phyloP scores from a whole-genome alignment of 164 flowering plant species.

The Nelumbo lutea region DNA sequence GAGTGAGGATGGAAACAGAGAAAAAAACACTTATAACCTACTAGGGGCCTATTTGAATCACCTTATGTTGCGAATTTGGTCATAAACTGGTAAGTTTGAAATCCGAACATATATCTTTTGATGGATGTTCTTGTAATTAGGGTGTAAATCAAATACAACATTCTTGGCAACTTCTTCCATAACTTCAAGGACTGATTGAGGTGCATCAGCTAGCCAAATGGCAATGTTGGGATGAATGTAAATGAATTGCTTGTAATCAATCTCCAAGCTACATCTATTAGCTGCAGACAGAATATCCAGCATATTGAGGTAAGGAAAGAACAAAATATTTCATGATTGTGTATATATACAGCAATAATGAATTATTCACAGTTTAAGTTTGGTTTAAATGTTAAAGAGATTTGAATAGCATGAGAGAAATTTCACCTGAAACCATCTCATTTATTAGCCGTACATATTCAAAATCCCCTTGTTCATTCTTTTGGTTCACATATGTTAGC shows the following conservation, averaged over 20 bases:
- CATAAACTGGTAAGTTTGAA: slow-evolving; percentile 88
- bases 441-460: slow-evolving; percentile 79
- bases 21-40: slow-evolving; percentile 1
- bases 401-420: neutral
- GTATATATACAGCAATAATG: neutral
- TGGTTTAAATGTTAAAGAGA: too few relatives aligned
- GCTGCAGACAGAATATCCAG: slow-evolving; percentile 37
- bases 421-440: slow-evolving; percentile 88
- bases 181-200: slow-evolving; percentile 90
- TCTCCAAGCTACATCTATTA: slow-evolving; percentile 95
- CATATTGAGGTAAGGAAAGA: neutral
- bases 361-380: too few relatives aligned
- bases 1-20: neutral
- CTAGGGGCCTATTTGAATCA: slow-evolving; percentile 11
- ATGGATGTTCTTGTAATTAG: slow-evolving; percentile 83
- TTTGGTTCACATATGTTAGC: slow-evolving; percentile 65
- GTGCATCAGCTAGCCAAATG: slow-evolving; percentile 99
- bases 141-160: slow-evolving; percentile 76
- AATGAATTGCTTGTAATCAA: slow-evolving; percentile 90
- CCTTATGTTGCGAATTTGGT: slow-evolving; percentile 96
- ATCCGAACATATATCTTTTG: slow-evolving; percentile 82
- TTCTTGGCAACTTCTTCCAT: slow-evolving; percentile 95
- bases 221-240: slow-evolving; percentile 92
- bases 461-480: slow-evolving; percentile 57
- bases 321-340: neutral